phyloP scores from a whole-genome alignment of 768 basidiomycete genomes.

The Tricholoma saponaceum region DNA sequence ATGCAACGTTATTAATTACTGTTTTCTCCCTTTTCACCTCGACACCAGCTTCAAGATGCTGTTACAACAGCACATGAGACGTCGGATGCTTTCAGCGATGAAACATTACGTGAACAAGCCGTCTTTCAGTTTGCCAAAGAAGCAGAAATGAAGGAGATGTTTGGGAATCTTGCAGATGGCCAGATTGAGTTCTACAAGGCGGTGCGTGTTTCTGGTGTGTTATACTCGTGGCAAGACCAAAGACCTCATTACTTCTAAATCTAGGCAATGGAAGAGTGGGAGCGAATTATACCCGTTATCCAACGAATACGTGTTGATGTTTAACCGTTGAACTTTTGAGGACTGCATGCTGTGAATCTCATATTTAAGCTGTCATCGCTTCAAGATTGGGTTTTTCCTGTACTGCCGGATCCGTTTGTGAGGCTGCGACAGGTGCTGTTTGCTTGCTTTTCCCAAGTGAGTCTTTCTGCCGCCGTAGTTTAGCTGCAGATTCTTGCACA shows the following conservation, averaged over 20 bases:
- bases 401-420: background rate
- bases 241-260: conserved; percentile 3
- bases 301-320: conserved; percentile 94
- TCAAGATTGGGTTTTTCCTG: background rate
- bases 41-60: conserved; percentile 83
- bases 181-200: conserved; percentile 94
- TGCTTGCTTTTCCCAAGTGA: conserved; percentile 10
- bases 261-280: conserved; percentile 97
- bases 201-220: conserved; percentile 31
- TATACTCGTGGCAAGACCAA: background rate
- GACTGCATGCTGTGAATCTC: background rate
- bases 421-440: background rate
- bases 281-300: conserved; percentile 87
- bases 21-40: background rate
- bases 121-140: conserved; percentile 90
- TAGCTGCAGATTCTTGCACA: conserved; percentile 77
- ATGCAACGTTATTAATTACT: conserved; percentile 14
- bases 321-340: conserved; percentile 29
- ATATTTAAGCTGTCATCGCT: background rate
- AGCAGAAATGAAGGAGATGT: conserved; percentile 95
- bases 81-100: conserved; percentile 93
- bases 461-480: conserved; percentile 40
- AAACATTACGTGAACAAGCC: conserved; percentile 86
- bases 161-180: conserved; percentile 85
- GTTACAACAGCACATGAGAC: conserved; percentile 95